Percentiles rank a stretch among this genome's conserved stretches.
These are phyloP conservation scores for Solanum virginianum DNA, from an alignment of 257 asterid genomes.

Conservation along the genomic window DNA sequence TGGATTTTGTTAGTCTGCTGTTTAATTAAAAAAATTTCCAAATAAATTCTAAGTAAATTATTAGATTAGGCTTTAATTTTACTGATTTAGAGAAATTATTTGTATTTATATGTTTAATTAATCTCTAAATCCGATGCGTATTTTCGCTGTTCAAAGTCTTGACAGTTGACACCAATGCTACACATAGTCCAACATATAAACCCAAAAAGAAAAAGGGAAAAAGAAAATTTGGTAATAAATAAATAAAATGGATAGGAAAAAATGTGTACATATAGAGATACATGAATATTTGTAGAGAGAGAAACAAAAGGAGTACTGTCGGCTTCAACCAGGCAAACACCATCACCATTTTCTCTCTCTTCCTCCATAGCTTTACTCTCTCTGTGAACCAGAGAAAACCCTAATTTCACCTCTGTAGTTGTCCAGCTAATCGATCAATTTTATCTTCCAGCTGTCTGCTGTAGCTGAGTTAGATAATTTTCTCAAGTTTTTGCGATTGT, in stretches of 20 bases:
- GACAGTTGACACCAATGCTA: constrained; percentile 2
- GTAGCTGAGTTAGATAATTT: background rate
- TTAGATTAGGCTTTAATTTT: background rate
- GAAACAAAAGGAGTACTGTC: constrained; percentile 37
- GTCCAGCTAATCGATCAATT: constrained; percentile 4
- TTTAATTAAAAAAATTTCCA: background rate
- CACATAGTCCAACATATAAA: constrained; percentile 3
- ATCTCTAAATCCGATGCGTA: background rate
- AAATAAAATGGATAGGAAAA: background rate
- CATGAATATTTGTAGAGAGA: constrained; percentile 18
- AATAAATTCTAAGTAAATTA: background rate
- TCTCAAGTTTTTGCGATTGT: background rate
- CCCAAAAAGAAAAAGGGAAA: background rate
- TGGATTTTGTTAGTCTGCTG: background rate
- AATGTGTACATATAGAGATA: background rate
- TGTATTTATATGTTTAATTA: background rate
- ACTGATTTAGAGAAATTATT: background rate
- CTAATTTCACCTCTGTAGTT: background rate
- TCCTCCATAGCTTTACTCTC: constrained; percentile 1
- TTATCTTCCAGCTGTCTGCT: constrained; percentile 9
- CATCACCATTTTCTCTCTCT: constrained; percentile 27
- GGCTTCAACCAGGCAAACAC: constrained; percentile 87
- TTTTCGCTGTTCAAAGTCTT: constrained; percentile 5
- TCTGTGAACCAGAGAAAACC: background rate
- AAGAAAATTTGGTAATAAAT: background rate